These are phyloP conservation scores for Pythium volutum DNA, from an alignment of 352 stramenopile species.

Conservation along the genomic window DNA sequence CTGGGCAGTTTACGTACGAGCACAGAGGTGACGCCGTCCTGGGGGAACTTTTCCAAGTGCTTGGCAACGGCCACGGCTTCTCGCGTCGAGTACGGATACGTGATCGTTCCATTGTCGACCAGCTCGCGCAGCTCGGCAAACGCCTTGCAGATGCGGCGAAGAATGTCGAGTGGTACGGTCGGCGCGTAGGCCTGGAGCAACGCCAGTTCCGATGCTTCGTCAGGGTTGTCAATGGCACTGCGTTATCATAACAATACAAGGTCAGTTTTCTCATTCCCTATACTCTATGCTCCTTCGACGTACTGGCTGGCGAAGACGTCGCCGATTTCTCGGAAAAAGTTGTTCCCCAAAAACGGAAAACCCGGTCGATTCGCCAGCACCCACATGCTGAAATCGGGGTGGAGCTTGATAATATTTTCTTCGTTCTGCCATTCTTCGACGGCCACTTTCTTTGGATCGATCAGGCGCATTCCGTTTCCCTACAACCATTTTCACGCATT, in stretches of 20 bases:
- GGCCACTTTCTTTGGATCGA: constrained; percentile 65
- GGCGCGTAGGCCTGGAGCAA: constrained; percentile 91
- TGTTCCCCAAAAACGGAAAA: constrained; percentile 97
- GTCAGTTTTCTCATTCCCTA: neutral
- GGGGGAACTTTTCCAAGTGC: constrained; percentile 91
- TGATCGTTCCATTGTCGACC: constrained; percentile 86
- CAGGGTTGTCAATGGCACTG: constrained; percentile 86
- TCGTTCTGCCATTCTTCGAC: constrained; percentile 63
- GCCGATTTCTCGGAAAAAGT: constrained; percentile 93
- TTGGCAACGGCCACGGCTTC: constrained; percentile 94
- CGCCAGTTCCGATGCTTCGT: constrained; percentile 88
- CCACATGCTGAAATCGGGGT: constrained; percentile 93
- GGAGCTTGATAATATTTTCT: constrained; percentile 86
- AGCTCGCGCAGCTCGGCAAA: constrained; percentile 91
- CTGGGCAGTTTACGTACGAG: constrained; percentile 35
- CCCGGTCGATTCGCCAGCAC: constrained; percentile 95
- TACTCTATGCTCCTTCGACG: constrained; percentile 10
- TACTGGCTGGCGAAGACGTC: constrained; percentile 93
- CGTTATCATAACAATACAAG: neutral
- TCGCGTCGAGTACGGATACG: constrained; percentile 94
- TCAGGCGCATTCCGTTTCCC: constrained; percentile 86
- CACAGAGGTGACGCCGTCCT: constrained; percentile 85
- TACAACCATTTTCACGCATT: constrained; percentile 39
- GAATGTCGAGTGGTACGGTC: constrained; percentile 65
- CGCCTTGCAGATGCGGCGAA: constrained; percentile 78